Evolutionary conservation across 192 early-diverging fungal species (phyloP).

Genomic region (Helicostylum pulchrum): DNA sequence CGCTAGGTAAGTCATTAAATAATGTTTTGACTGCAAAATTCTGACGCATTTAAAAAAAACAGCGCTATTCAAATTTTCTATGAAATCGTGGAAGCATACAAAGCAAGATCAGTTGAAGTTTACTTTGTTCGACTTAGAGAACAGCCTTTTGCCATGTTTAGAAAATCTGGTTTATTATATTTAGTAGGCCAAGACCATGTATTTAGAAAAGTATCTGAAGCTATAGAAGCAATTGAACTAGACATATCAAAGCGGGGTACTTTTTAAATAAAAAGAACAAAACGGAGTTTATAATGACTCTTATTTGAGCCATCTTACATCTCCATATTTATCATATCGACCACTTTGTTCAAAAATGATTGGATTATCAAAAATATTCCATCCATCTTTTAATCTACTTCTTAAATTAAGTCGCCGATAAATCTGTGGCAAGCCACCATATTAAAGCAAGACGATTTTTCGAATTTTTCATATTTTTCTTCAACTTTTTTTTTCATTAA

Average conservation of each 20-base stretch:
- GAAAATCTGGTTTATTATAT: constrained; percentile 63
- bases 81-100: constrained; percentile 89
- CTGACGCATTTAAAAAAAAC: background rate
- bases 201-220: constrained; percentile 59
- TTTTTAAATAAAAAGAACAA: constrained; percentile 2
- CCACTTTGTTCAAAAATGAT: constrained; percentile 1
- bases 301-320: background rate
- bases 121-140: constrained; percentile 87
- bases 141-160: constrained; percentile 64
- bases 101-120: constrained; percentile 70
- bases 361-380: constrained; percentile 5
- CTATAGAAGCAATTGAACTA: constrained; percentile 31
- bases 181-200: constrained; percentile 63
- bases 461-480: background rate
- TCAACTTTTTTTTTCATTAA: background rate
- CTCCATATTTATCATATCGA: background rate
- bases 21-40: background rate
- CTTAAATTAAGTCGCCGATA: constrained; percentile 4
- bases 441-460: too few species aligned
- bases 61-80: constrained; percentile 67
- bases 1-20: constrained; percentile 49
- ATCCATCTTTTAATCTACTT: constrained; percentile 17
- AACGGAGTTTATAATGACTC: constrained; percentile 5
- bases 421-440: constrained; percentile 8
- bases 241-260: constrained; percentile 17